Evolutionary conservation across 805 yeast genomes (phyloP).

Genomic region (Metschnikowia lunata): DNA sequence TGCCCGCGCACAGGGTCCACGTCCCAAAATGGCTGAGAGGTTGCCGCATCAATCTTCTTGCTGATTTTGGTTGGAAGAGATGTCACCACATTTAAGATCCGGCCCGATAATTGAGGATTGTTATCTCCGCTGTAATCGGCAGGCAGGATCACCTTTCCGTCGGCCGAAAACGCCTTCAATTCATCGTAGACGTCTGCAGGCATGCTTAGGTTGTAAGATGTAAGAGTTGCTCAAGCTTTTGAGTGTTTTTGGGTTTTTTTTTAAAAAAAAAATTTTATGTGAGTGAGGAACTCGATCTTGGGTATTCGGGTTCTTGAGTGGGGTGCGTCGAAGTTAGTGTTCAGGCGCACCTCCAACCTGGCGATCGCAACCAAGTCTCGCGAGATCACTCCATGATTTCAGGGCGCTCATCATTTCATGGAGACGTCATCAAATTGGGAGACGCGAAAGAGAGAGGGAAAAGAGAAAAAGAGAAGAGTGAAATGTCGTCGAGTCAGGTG

Average conservation of each 20-base stretch:
- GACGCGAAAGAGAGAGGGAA: too few species aligned
- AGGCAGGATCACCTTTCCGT: conserved; percentile 24
- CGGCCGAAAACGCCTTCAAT: conserved; percentile 21
- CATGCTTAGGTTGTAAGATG: conserved; percentile 3
- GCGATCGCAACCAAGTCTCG: neutral
- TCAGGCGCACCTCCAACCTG: neutral
- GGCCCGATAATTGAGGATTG: conserved; percentile 50
- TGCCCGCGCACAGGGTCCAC: conserved; percentile 72
- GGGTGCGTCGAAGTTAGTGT: neutral
- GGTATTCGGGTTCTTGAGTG: neutral
- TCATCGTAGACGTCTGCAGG: conserved; percentile 17
- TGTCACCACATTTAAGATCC: conserved; percentile 65
- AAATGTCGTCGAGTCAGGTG: too few species aligned
- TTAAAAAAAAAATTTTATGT: too few species aligned
- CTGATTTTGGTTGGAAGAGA: conserved; percentile 61
- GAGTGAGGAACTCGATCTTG: neutral
- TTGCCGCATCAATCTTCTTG: conserved; percentile 30
- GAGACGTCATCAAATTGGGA: too few species aligned
- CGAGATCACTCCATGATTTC: too few species aligned
- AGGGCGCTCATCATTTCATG: too few species aligned
- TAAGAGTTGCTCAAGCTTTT: neutral
- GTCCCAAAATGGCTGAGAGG: conserved; percentile 45
- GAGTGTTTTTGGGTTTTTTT: neutral
- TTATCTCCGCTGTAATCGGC: conserved; percentile 22
- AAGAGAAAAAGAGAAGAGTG: too few species aligned